Conservation (phyloP, 2,329 filamentous ascomycete species). For the Phaeosphaeria sp. region DNA sequence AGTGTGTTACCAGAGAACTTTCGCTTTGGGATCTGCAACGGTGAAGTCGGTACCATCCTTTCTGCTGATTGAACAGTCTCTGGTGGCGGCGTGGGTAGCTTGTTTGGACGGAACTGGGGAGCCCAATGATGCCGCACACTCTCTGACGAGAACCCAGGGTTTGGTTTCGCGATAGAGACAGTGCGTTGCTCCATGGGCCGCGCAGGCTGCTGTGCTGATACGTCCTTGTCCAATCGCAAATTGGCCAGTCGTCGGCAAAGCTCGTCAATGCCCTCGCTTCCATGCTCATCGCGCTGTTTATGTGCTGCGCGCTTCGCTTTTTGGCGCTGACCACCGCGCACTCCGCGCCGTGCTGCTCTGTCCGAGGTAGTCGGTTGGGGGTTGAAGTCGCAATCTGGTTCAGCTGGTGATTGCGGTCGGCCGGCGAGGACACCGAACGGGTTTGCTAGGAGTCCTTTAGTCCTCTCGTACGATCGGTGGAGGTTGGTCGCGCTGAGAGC, state of each 20-base stretch:
- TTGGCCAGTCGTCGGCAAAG: slow-evolving; percentile 13
- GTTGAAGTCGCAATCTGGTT: slow-evolving; percentile 29
- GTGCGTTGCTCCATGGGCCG: no score
- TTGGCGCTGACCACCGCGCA: slow-evolving; percentile 24
- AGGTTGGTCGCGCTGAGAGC: background rate
- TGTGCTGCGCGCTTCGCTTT: slow-evolving; percentile 11
- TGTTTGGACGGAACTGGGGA: slow-evolving; percentile 28
- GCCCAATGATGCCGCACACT: slow-evolving; percentile 29
- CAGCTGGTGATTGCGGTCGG: slow-evolving; percentile 21
- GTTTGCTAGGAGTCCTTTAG: slow-evolving; percentile 27
- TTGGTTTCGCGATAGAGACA: background rate
- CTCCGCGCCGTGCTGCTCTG: slow-evolving; percentile 20
- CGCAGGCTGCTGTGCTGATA: background rate
- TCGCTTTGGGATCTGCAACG: background rate
- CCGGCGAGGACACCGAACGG: slow-evolving; percentile 37
- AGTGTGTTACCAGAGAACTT: background rate
- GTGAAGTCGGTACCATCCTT: background rate
- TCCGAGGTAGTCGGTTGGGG: slow-evolving; percentile 15
- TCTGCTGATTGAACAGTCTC: background rate
- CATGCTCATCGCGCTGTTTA: slow-evolving; percentile 2
- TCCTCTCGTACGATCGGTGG: background rate
- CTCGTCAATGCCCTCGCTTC: slow-evolving; percentile 8
- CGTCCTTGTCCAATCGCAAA: slow-evolving; percentile 15
- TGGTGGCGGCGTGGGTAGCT: background rate
- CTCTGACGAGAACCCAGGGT: slow-evolving; percentile 4